Evolutionary conservation across 2,329 filamentous ascomycete genomes (phyloP).

Genomic region (Colletotrichum simmondsii): DNA sequence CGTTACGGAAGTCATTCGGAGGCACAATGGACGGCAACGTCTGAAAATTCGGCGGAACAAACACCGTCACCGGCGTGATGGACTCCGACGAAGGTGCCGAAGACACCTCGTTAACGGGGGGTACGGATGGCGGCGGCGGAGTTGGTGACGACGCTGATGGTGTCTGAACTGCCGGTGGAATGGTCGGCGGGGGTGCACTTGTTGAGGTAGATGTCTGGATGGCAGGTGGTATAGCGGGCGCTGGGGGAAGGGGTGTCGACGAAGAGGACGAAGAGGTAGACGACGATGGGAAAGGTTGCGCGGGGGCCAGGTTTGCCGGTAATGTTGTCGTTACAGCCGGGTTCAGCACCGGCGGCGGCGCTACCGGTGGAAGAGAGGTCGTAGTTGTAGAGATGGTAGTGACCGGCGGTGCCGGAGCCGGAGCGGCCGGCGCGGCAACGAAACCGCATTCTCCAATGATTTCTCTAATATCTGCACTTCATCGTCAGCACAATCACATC

Average conservation of each 20-base stretch:
- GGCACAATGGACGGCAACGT: conserved; percentile 8
- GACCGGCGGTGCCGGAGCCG: background rate
- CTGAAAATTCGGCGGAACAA: conserved; percentile 16
- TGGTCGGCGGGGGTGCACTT: background rate
- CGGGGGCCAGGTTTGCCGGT: background rate
- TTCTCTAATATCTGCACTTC: conserved; percentile 5
- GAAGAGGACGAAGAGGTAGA: too few species aligned
- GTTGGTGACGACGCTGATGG: background rate
- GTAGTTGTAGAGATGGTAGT: background rate
- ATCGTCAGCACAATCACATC: background rate
- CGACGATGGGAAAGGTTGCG: too few species aligned
- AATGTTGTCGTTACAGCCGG: background rate
- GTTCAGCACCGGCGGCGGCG: background rate
- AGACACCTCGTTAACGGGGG: background rate
- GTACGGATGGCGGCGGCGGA: background rate
- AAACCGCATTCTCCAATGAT: conserved; percentile 30
- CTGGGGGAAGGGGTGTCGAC: too few species aligned
- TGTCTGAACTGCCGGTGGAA: too few species aligned
- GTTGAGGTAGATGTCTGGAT: background rate
- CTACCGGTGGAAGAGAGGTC: background rate
- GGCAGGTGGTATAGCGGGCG: too few species aligned
- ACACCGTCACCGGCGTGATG: conserved; percentile 25
- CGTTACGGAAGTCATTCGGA: conserved; percentile 4
- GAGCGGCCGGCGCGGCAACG: background rate
- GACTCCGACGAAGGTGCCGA: background rate